Evolutionary conservation across 1,284 basidiomycete genomes (phyloP), one percentile per base, ranked within the genome.

Genomic region (Microbotryum silenes-acaulis): DNA sequence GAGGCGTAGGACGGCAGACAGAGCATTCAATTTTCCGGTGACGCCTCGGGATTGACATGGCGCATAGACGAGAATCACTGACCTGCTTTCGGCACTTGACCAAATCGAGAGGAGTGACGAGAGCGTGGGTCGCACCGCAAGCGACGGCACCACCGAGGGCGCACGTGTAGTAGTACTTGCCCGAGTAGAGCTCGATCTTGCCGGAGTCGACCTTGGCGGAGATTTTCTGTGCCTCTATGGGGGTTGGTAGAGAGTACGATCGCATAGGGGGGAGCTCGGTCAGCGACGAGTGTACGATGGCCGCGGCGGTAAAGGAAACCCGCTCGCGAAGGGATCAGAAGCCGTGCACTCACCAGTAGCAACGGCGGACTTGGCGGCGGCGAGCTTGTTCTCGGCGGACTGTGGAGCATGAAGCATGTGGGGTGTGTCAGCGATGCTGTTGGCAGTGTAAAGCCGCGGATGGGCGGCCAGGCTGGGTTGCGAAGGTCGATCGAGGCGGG

Each of bases 51-150:
- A 23, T 56, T 23, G 18, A 12, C 42, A 21, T 12, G 14, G 14
- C 18, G 10, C 25, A 48, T 20, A 31, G 27, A 42, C 45, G 25
- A 21, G 23, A n/a, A 37, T 20, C 18, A 51, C 61, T 20, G 27
- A 70, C 68, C 65, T 73, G 72, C 67, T 72, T 65, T 63, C 73
- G 69, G 68, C 72, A 72, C 70, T 74, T 74, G 66, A 74, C 73
- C 50, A 73, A 64, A 63, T 74, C 73, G 59, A 74, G 72, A 33
- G 73, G 73, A 57, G 72, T 73, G 64, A 74, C 72, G 45, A 74
- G 67, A 37, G 71, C 72, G 63, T 74, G 73, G 55, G 73, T 74
- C 54, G 71, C 58, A 68, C 73, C 73, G 67, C 73, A 74, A 42
- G 73, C 73, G 51, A 73, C 53, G 49, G 71, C 61, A 66, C 73